These are phyloP conservation scores for Didymella glomerata DNA, from an alignment of 2,329 filamentous ascomycete species.

Conservation along the genomic window DNA sequence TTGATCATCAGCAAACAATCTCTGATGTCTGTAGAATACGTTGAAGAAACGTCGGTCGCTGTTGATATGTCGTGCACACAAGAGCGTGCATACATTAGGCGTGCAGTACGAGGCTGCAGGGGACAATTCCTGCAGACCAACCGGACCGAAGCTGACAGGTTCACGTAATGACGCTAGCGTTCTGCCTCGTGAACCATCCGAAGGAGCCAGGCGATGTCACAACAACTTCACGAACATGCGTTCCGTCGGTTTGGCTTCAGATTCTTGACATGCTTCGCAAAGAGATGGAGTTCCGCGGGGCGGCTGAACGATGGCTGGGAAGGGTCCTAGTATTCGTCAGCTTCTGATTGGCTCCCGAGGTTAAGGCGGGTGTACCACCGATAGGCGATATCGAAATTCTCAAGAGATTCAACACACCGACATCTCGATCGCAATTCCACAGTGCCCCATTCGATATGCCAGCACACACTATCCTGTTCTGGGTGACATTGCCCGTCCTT, in stretches of 20 bases:
- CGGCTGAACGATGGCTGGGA: conserved; percentile 6
- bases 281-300: background rate
- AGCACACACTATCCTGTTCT: conserved; percentile 31
- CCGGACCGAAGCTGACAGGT: conserved; percentile 1
- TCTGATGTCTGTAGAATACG: background rate
- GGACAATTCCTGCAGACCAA: background rate
- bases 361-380: conserved; percentile 12
- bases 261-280: background rate
- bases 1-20: background rate
- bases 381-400: conserved; percentile 19
- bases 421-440: conserved; percentile 13
- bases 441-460: conserved; percentile 28
- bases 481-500: conserved; percentile 37
- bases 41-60: too few relatives aligned
- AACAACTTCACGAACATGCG: conserved; percentile 5
- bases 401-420: background rate
- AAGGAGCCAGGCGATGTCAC: background rate
- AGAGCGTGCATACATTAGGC: conserved; percentile 6
- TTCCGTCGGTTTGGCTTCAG: background rate
- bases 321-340: conserved; percentile 1
- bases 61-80: background rate
- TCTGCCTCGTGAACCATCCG: background rate
- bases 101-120: conserved; percentile 9
- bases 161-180: conserved; percentile 11
- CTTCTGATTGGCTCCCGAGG: conserved; percentile 14